Percentiles rank a stretch among this genome's conserved stretches.
phyloP scores from a whole-genome alignment of 441 rosid species.

The Breynia disticha region DNA sequence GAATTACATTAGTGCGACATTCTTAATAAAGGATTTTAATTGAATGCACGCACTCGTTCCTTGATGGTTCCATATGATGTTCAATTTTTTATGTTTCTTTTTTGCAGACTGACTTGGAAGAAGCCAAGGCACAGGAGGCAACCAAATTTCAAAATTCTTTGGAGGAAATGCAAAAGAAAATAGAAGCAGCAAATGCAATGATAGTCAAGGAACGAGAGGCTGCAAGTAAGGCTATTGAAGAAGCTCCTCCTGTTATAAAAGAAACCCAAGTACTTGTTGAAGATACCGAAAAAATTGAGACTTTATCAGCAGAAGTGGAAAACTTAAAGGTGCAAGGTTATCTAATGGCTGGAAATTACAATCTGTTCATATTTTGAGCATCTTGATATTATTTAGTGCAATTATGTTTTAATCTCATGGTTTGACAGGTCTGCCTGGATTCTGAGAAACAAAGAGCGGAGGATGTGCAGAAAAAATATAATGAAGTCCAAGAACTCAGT shows the following conservation, averaged over 20 bases:
- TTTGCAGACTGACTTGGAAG: constrained; percentile 81
- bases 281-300: constrained; percentile 73
- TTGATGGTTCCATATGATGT: constrained; percentile 1
- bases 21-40: constrained; percentile 2
- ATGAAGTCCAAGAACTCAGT: constrained; percentile 39
- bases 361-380: too few relatives aligned
- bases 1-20: too few relatives aligned
- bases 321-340: constrained; percentile 50
- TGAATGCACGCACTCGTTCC: too few relatives aligned
- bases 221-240: constrained; percentile 70
- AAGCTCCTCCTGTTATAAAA: constrained; percentile 82
- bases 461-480: constrained; percentile 47
- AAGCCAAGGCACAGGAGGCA: constrained; percentile 72
- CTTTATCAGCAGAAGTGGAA: constrained; percentile 70
- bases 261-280: constrained; percentile 89
- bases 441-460: constrained; percentile 67
- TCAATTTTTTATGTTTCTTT: too few relatives aligned
- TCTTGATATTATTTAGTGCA: too few relatives aligned
- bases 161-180: constrained; percentile 67
- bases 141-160: constrained; percentile 53
- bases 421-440: constrained; percentile 43
- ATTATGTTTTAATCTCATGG: constrained; percentile 10
- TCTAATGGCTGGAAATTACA: neutral
- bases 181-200: constrained; percentile 62
- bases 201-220: constrained; percentile 66